Conservation (phyloP, 192 early-diverging fungal species). For the Coemansia sp. region DNA sequence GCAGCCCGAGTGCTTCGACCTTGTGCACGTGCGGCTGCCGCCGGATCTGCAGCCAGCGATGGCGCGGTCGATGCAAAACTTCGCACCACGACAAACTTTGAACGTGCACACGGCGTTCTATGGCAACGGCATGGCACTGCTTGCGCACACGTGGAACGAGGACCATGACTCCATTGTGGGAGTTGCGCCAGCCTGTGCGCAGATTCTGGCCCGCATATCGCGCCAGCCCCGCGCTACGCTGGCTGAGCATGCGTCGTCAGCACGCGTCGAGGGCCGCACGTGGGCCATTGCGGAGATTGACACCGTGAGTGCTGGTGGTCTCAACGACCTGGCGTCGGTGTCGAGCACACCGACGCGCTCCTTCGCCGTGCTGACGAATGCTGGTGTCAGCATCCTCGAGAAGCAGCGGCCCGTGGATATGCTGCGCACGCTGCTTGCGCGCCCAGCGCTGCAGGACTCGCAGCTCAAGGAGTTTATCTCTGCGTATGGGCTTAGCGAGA, state of each 20-base stretch:
- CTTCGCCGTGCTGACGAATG: slow-evolving; percentile 76
- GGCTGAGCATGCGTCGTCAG: slow-evolving; percentile 51
- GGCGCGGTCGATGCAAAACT: background rate
- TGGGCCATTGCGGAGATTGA: slow-evolving; percentile 73
- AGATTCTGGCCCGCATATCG: slow-evolving; percentile 38
- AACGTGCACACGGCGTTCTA: slow-evolving; percentile 69
- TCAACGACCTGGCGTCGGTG: slow-evolving; percentile 71
- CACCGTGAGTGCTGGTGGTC: background rate
- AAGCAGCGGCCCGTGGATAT: slow-evolving; percentile 82
- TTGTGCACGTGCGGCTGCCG: slow-evolving; percentile 71
- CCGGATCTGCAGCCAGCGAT: slow-evolving; percentile 32
- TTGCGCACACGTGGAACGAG: slow-evolving; percentile 65
- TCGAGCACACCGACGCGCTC: slow-evolving; percentile 57
- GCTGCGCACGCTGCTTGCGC: slow-evolving; percentile 60
- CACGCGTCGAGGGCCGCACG: slow-evolving; percentile 75
- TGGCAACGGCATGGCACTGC: slow-evolving; percentile 64
- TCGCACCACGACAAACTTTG: slow-evolving; percentile 23
- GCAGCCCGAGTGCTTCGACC: slow-evolving; percentile 59
- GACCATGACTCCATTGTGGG: slow-evolving; percentile 70
- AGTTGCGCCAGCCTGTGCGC: slow-evolving; percentile 64
- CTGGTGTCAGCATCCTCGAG: slow-evolving; percentile 63
- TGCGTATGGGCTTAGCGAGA: slow-evolving; percentile 64
- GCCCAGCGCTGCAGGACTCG: slow-evolving; percentile 36
- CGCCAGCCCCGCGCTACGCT: slow-evolving; percentile 42
- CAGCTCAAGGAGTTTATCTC: slow-evolving; percentile 56